Evolutionary conservation across 1,139 yeast species (phyloP).

Genomic region (Blastobotrys malaysiensis): DNA sequence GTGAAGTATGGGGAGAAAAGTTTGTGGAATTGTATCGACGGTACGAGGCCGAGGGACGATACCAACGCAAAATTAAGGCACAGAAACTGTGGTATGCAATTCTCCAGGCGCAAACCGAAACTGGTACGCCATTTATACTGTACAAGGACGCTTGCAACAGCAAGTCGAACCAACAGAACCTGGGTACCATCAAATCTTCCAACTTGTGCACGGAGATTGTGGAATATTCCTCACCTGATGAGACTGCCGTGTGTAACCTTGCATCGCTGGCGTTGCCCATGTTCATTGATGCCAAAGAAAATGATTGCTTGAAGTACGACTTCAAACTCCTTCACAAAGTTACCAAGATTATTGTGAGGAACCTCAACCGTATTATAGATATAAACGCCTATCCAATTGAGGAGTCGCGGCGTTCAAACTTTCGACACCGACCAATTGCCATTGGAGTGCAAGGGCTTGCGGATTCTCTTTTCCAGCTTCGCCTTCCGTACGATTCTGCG

Average conservation of each 20-base stretch:
- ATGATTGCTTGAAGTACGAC: conserved; percentile 37
- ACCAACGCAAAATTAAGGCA: conserved; percentile 56
- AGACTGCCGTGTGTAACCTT: conserved; percentile 77
- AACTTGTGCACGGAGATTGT: conserved; percentile 81
- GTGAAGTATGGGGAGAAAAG: conserved; percentile 65
- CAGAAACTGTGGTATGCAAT: conserved; percentile 75
- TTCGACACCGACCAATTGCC: conserved; percentile 67
- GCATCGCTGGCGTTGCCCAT: conserved; percentile 75
- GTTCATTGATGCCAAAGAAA: conserved; percentile 40
- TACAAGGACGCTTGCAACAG: conserved; percentile 77
- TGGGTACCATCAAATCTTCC: conserved; percentile 74
- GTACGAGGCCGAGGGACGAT: conserved; percentile 59
- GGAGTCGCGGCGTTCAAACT: conserved; percentile 55
- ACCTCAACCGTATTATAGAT: conserved; percentile 64
- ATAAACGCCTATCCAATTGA: conserved; percentile 61
- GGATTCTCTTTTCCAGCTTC: conserved; percentile 56
- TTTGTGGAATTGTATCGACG: conserved; percentile 56
- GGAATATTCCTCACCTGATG: conserved; percentile 70
- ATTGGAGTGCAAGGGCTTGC: conserved; percentile 80
- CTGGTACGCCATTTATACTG: conserved; percentile 79
- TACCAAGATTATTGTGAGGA: conserved; percentile 56
- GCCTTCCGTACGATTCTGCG: conserved; percentile 62
- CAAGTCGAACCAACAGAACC: conserved; percentile 70
- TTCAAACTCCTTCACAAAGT: conserved; percentile 56
- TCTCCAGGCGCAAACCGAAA: conserved; percentile 73